A percentile compares a stretch with the other conserved stretches of the same genome.
phyloP scores from a whole-genome alignment of 1,284 basidiomycete genomes.

The Apiotrichum gracile region DNA sequence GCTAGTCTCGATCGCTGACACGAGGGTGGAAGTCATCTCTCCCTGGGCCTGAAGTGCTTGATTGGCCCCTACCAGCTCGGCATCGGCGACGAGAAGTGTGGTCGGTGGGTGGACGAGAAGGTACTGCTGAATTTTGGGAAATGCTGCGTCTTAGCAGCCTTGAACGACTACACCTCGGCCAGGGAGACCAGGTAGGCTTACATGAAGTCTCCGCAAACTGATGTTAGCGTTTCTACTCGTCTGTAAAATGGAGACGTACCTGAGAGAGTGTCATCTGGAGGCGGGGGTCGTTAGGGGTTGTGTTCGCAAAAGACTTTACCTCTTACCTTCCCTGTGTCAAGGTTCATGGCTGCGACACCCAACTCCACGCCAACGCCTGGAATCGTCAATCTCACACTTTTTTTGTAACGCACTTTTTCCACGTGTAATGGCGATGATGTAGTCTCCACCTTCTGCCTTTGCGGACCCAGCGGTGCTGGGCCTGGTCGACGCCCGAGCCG shows the following conservation, averaged over 20 bases:
- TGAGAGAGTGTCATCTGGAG: conserved; percentile 13
- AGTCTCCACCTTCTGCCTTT: background rate
- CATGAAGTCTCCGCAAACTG: conserved; percentile 72
- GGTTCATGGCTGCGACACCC: conserved; percentile 76
- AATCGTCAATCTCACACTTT: background rate
- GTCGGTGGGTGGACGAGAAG: conserved; percentile 68
- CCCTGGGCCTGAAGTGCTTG: too few species aligned
- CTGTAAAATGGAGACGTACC: conserved; percentile 11
- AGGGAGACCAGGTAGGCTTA: conserved; percentile 5
- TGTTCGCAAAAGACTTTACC: conserved; percentile 26
- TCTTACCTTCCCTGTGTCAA: conserved; percentile 67
- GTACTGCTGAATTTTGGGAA: conserved; percentile 80
- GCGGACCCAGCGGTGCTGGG: background rate
- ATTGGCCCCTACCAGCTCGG: too few species aligned
- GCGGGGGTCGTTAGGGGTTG: background rate
- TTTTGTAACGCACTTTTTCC: too few species aligned
- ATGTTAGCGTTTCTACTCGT: background rate
- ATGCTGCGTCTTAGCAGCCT: conserved; percentile 48
- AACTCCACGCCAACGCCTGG: conserved; percentile 57
- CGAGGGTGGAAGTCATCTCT: conserved; percentile 51
- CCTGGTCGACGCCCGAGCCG: background rate
- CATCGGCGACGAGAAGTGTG: conserved; percentile 68
- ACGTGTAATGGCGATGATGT: too few species aligned
- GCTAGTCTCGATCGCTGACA: conserved; percentile 67
- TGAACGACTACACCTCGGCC: background rate